Evolutionary conservation across 495 filamentous ascomycete species (phyloP).

Genomic region (Penicillium diatomitis): DNA sequence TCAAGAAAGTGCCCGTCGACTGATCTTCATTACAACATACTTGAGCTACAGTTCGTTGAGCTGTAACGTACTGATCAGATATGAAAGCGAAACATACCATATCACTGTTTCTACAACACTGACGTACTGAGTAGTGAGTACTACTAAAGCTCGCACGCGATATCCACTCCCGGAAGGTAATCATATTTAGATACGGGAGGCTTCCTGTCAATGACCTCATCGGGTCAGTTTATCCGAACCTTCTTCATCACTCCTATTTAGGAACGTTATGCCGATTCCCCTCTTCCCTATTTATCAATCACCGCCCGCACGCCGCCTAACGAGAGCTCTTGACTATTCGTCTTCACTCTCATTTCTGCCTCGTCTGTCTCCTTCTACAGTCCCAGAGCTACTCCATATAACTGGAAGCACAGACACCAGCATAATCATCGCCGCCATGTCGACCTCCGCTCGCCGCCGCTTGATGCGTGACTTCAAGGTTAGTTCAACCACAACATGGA

Average conservation of each 20-base stretch:
- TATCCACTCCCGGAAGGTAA: too few relatives aligned
- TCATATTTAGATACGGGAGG: too few relatives aligned
- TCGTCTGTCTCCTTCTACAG: too few relatives aligned
- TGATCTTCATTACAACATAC: too few relatives aligned
- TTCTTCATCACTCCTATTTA: slow-evolving; percentile 13
- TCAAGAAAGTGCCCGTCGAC: too few relatives aligned
- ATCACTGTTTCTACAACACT: too few relatives aligned
- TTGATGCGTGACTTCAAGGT: slow-evolving; percentile 99
- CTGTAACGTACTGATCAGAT: too few relatives aligned
- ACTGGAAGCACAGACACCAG: not conserved
- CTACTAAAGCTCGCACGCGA: too few relatives aligned
- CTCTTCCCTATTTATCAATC: slow-evolving; percentile 11
- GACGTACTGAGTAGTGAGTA: too few relatives aligned
- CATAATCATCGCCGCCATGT: slow-evolving; percentile 49
- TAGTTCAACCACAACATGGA: slow-evolving; percentile 17
- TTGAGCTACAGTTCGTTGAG: too few relatives aligned
- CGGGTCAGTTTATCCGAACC: not conserved
- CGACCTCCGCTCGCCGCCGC: slow-evolving; percentile 85
- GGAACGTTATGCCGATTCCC: slow-evolving; percentile 11
- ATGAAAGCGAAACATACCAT: too few relatives aligned
- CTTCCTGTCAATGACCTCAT: not conserved
- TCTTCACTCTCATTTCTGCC: not conserved
- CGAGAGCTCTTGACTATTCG: slow-evolving; percentile 2
- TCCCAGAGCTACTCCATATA: too few relatives aligned
- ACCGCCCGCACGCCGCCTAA: slow-evolving; percentile 1